These are phyloP conservation scores for Penicillium brasilianum DNA, from an alignment of 2,329 filamentous ascomycete genomes.

Conservation along the genomic window DNA sequence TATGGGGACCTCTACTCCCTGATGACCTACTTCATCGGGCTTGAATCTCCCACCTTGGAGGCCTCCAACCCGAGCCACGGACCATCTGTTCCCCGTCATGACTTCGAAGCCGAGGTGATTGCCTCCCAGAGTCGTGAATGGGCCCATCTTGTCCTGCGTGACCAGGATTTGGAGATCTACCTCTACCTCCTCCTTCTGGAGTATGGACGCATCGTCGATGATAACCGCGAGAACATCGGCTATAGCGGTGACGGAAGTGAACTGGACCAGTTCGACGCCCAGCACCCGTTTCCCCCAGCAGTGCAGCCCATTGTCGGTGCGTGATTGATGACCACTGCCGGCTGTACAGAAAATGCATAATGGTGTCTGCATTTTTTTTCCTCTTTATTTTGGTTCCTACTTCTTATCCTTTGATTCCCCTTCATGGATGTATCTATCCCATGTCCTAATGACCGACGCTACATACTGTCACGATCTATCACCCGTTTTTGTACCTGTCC, in stretches of 20 bases:
- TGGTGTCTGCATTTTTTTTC: conserved; percentile 4
- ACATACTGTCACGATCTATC: conserved; percentile 9
- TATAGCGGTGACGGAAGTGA: conserved; percentile 50
- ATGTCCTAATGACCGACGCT: conserved; percentile 17
- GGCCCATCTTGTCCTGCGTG: conserved; percentile 44
- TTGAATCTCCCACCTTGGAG: conserved; percentile 25
- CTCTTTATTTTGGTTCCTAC: background rate
- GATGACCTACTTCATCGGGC: conserved; percentile 57
- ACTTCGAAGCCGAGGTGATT: conserved; percentile 41
- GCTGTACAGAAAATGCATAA: background rate
- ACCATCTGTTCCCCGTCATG: conserved; percentile 38
- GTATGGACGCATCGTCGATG: conserved; percentile 68
- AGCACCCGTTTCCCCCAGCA: conserved; percentile 20
- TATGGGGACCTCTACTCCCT: conserved; percentile 57
- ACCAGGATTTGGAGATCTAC: conserved; percentile 67
- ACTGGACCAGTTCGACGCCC: conserved; percentile 21
- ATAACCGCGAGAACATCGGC: conserved; percentile 64
- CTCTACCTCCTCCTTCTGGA: conserved; percentile 51
- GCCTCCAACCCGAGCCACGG: conserved; percentile 17
- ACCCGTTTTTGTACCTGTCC: conserved; percentile 1
- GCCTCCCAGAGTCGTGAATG: conserved; percentile 43
- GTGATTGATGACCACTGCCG: background rate
- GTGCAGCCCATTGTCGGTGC: conserved; percentile 14
- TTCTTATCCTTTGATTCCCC: conserved; percentile 11
- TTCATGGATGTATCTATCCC: conserved; percentile 14